A percentile compares a stretch with the other conserved stretches of the same genome.
Conservation (phyloP, 371 early-diverging fungal species). For the Apophysomyces ossiformis region DNA sequence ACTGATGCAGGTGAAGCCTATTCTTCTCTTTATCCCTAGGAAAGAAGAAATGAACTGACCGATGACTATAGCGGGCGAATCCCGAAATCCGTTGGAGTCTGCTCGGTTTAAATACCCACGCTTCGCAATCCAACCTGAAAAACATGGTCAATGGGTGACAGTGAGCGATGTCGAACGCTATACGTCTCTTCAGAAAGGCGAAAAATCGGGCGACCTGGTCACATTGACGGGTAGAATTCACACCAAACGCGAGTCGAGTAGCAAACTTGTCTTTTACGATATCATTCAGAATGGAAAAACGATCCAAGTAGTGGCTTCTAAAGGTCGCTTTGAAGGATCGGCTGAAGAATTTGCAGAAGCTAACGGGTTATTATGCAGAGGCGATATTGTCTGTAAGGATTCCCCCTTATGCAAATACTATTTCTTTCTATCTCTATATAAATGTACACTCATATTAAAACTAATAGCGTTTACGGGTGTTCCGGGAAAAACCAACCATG, state of each 20-base stretch:
- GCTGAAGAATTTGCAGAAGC: constrained; percentile 48
- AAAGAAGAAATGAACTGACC: not conserved
- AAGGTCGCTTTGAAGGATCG: constrained; percentile 45
- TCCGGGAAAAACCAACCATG: constrained; percentile 81
- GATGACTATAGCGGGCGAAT: not conserved
- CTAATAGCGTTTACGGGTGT: constrained; percentile 71
- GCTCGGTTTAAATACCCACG: constrained; percentile 34
- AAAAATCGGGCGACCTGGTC: constrained; percentile 21
- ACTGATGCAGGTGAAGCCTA: not conserved
- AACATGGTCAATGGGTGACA: constrained; percentile 37
- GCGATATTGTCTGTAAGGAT: constrained; percentile 71
- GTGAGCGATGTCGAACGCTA: constrained; percentile 26
- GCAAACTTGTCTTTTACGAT: constrained; percentile 77
- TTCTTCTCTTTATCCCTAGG: not conserved
- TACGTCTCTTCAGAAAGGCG: constrained; percentile 8
- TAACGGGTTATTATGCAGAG: constrained; percentile 56
- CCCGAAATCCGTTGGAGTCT: not conserved
- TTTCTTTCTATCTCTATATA: too few species aligned
- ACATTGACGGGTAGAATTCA: constrained; percentile 63
- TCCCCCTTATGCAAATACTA: not conserved
- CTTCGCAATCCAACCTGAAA: constrained; percentile 28
- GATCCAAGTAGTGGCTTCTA: constrained; percentile 74
- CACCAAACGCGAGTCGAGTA: constrained; percentile 72
- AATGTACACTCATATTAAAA: not conserved
- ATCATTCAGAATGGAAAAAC: constrained; percentile 64